Conservation (phyloP, 306 rosid genomes). For the Vigna mungo region DNA sequence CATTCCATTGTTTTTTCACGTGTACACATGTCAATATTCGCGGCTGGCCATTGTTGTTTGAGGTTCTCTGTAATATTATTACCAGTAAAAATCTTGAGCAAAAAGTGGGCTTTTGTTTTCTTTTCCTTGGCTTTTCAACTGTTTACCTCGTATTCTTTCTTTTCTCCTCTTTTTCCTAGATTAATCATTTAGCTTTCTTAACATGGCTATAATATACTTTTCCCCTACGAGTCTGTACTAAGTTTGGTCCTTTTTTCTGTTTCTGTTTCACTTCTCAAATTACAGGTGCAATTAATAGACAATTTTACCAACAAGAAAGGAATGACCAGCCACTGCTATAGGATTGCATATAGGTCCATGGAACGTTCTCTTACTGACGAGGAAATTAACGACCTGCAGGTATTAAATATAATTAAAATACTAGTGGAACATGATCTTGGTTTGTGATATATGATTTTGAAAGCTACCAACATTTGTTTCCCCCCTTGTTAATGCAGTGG, state of each 20-base stretch:
- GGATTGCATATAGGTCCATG: conserved; percentile 93
- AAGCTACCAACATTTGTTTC: conserved; percentile 3
- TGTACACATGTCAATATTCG: not conserved
- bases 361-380: conserved; percentile 97
- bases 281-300: conserved; percentile 89
- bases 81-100: not conserved
- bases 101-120: conserved; percentile 3
- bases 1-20: not conserved
- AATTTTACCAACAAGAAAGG: conserved; percentile 97
- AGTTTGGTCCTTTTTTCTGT: conserved; percentile 14
- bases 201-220: not conserved
- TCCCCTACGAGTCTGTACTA: not conserved
- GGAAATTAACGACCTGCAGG: conserved; percentile 79
- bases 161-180: not conserved
- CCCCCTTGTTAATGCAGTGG: conserved; percentile 53
- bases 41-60: not conserved
- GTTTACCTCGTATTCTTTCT: not conserved
- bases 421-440: not conserved
- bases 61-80: conserved; percentile 13
- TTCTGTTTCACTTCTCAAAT: conserved; percentile 42
- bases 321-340: conserved; percentile 96
- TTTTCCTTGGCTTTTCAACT: not conserved
- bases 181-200: conserved; percentile 22
- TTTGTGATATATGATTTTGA: conserved; percentile 27
- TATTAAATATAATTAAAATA: conserved; percentile 41